Base-by-base conservation (phyloP, 805 yeast species). In the Teunomyces kruisii region DNA sequence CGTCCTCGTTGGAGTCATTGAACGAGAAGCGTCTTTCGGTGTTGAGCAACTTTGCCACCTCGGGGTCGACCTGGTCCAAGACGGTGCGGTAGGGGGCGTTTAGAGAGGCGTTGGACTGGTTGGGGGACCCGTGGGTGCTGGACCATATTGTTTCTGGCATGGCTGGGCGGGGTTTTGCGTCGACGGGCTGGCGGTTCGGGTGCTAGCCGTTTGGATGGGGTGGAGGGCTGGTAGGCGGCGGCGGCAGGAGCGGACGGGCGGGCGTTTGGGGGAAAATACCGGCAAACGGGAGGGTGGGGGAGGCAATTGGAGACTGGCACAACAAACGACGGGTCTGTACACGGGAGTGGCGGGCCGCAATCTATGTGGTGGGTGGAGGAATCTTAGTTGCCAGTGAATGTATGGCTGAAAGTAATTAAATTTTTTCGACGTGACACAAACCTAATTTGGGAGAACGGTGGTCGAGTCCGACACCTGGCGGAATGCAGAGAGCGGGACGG, bases 121-220 rank as follows among this genome's bases (percentile, higher is more conserved):
- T 45, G 16, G 55, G 50, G 10, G 45, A 38, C 31, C 41, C 43
- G 35, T 47, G 35, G 35, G 39, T 53, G 52, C 59, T 66, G 15
- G 75, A 67, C 75, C 75, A 70, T 43, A 71, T 71, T n/a, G 76
- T 70, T 53, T 70, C 76, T 33, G 65, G 65, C 71, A 65, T 67
- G 42, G 24, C 17, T 5, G 14, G 10, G n/a, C 22, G 22, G 3
- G 26, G 36, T 9, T 7, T 24, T 15, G 29, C 39, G 28, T 7
- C 27, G 33, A 28, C 41, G 30, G 28, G n/a, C 27, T 12, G 41
- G 32, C 32, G 32, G 30, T 19, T 22, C 22, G 22, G 22, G 22
- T 19, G 22, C 22, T 4, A 19, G 22, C 6, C 3, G 22, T 19
- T 19, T 19, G 22, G 22, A 6, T 19, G 6, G 22, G 6, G 22